A percentile compares a stretch with the other conserved stretches of the same genome.
Conservation (phyloP, 129 eudicot species). For the Chrysanthemum makinoi region DNA sequence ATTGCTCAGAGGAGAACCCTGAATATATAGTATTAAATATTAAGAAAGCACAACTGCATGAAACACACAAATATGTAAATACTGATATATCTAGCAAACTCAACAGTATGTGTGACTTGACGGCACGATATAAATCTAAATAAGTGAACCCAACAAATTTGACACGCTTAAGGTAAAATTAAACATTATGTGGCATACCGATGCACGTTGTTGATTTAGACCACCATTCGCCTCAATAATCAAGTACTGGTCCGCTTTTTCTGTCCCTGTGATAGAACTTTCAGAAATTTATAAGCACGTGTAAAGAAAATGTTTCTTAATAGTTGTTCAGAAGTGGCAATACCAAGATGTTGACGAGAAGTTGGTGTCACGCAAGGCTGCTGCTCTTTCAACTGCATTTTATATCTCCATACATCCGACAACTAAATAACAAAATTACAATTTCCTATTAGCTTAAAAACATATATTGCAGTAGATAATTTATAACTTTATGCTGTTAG, state of each 20-base stretch:
- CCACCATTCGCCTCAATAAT: conserved; percentile 95
- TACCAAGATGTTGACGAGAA: conserved; percentile 46
- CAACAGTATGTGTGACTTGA: conserved; percentile 3
- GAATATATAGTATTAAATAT: no score
- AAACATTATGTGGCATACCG: conserved; percentile 50
- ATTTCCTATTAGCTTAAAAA: conserved; percentile 16
- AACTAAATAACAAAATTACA: conserved; percentile 41
- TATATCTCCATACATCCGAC: conserved; percentile 69
- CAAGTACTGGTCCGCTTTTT: conserved; percentile 44
- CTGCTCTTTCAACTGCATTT: conserved; percentile 62
- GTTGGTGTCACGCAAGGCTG: conserved; percentile 44
- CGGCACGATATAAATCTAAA: neutral
- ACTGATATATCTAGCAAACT: conserved; percentile 15
- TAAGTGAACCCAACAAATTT: conserved; percentile 4
- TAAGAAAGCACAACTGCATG: neutral
- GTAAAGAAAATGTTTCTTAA: conserved; percentile 7
- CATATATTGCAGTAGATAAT: conserved; percentile 11
- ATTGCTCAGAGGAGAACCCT: no score
- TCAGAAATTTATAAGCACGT: conserved; percentile 6
- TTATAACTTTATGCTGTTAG: neutral
- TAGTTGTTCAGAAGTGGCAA: neutral
- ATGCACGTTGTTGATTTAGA: conserved; percentile 90
- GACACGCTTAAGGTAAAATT: conserved; percentile 7
- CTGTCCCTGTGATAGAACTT: conserved; percentile 38
- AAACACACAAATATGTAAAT: neutral